Evolutionary conservation across 768 basidiomycete genomes (phyloP).

Genomic region (Rossbeevera mucosa): DNA sequence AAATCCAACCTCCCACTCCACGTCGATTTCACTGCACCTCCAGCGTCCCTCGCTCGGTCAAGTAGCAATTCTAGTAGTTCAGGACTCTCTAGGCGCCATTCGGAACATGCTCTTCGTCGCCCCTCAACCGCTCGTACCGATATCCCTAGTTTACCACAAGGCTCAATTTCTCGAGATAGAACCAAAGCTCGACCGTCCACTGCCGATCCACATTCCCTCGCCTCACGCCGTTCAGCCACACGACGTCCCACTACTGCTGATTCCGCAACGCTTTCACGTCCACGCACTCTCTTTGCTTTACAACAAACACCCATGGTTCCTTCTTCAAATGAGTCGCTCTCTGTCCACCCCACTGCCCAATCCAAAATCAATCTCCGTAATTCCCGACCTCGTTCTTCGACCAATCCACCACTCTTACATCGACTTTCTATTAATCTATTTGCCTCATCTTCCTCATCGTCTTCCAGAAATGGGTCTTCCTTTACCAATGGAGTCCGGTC

Average conservation of each 20-base stretch:
- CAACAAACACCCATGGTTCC: constrained; percentile 17
- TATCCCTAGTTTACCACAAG: constrained; percentile 12
- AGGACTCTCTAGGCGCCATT: constrained; percentile 44
- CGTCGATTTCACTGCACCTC: constrained; percentile 27
- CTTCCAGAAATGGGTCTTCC: constrained; percentile 10
- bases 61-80: constrained; percentile 19
- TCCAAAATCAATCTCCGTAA: constrained; percentile 31
- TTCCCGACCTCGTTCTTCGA: constrained; percentile 45
- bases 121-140: constrained; percentile 7
- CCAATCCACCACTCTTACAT: constrained; percentile 67
- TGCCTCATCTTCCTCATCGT: constrained; percentile 40
- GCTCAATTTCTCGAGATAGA: constrained; percentile 3
- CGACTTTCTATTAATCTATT: constrained; percentile 67
- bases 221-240: constrained; percentile 13
- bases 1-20: constrained; percentile 43
- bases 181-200: constrained; percentile 15
- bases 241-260: constrained; percentile 44
- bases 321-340: constrained; percentile 6
- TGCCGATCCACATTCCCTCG: constrained; percentile 11
- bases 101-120: constrained; percentile 27
- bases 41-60: constrained; percentile 16
- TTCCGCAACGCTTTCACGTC: constrained; percentile 30
- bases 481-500: constrained; percentile 10
- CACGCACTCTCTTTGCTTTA: constrained; percentile 27
- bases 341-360: constrained; percentile 7